phyloP scores from a whole-genome alignment of 2,329 filamentous ascomycete species.

The Verticillium isaacii region DNA sequence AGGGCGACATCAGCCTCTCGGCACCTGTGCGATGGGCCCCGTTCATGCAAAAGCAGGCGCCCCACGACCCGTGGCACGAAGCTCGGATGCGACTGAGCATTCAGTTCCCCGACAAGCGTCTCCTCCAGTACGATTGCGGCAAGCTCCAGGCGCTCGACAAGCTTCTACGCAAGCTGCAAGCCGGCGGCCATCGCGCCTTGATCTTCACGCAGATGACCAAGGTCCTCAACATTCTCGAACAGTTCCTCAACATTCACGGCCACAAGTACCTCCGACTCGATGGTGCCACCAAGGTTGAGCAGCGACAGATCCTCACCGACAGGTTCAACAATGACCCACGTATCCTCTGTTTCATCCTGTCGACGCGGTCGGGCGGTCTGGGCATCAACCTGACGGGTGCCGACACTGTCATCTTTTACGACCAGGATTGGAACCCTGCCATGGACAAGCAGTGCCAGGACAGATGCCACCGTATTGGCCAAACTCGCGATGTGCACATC shows the following conservation, averaged over 20 bases:
- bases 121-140: slow-evolving; percentile 97
- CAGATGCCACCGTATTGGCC: slow-evolving; percentile 92
- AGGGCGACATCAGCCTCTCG: slow-evolving; percentile 53
- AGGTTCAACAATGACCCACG: slow-evolving; percentile 93
- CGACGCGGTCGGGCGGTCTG: slow-evolving; percentile 86
- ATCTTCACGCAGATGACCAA: slow-evolving; percentile 99
- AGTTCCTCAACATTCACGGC: slow-evolving; percentile 95
- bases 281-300: slow-evolving; percentile 93
- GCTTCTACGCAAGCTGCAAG: slow-evolving; percentile 79
- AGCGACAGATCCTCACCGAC: slow-evolving; percentile 90
- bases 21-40: slow-evolving; percentile 50
- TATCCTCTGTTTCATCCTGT: slow-evolving; percentile 93
- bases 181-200: slow-evolving; percentile 84
- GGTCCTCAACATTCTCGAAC: slow-evolving; percentile 93
- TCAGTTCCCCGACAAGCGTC: slow-evolving; percentile 90
- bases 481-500: slow-evolving; percentile 96
- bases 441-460: slow-evolving; percentile 99
- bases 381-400: slow-evolving; percentile 96
- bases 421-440: slow-evolving; percentile 98
- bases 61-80: slow-evolving; percentile 84
- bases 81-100: slow-evolving; percentile 89
- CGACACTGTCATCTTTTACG: slow-evolving; percentile 98
- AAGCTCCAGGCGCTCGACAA: slow-evolving; percentile 89
- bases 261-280: slow-evolving; percentile 96
- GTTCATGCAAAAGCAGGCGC: slow-evolving; percentile 51